Percentiles rank a stretch among this genome's conserved stretches.
phyloP scores from a whole-genome alignment of 2,329 filamentous ascomycete species.

The Fusarium sp. region DNA sequence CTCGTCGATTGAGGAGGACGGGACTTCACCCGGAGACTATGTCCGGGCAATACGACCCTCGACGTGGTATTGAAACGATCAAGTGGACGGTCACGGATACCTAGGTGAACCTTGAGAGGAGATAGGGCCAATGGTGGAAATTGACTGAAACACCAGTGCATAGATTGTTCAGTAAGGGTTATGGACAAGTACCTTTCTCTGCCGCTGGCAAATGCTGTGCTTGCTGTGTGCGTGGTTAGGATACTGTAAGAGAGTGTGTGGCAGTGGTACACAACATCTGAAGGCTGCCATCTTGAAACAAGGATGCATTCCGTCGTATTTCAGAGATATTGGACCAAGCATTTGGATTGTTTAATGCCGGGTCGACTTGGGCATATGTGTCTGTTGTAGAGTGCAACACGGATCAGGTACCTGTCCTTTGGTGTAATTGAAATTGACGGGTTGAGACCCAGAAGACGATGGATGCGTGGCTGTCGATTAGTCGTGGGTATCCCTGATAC shows the following conservation, averaged over 20 bases:
- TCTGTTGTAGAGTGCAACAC: conserved; percentile 2
- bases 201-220: conserved; percentile 4
- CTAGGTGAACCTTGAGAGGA: conserved; percentile 10
- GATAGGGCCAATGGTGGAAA: conserved; percentile 15
- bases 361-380: conserved; percentile 30
- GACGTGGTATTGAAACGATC: conserved; percentile 20
- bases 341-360: conserved; percentile 18
- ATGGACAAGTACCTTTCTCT: background rate
- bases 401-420: conserved; percentile 13
- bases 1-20: conserved; percentile 4
- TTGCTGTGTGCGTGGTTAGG: background rate
- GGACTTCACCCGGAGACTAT: conserved; percentile 25
- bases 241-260: background rate
- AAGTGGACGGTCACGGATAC: background rate
- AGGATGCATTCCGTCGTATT: conserved; percentile 24
- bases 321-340: conserved; percentile 16
- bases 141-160: conserved; percentile 31
- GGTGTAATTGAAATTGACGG: conserved; percentile 9
- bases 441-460: conserved; percentile 16
- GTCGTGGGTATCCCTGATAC: conserved; percentile 31
- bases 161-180: conserved; percentile 12
- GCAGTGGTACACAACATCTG: conserved; percentile 16
- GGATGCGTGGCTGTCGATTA: conserved; percentile 30
- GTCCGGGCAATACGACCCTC: conserved; percentile 24
- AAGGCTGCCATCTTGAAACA: conserved; percentile 30